These are phyloP conservation scores for Bipolaris oryzae DNA, from an alignment of 2,329 filamentous ascomycete species.

Conservation along the genomic window DNA sequence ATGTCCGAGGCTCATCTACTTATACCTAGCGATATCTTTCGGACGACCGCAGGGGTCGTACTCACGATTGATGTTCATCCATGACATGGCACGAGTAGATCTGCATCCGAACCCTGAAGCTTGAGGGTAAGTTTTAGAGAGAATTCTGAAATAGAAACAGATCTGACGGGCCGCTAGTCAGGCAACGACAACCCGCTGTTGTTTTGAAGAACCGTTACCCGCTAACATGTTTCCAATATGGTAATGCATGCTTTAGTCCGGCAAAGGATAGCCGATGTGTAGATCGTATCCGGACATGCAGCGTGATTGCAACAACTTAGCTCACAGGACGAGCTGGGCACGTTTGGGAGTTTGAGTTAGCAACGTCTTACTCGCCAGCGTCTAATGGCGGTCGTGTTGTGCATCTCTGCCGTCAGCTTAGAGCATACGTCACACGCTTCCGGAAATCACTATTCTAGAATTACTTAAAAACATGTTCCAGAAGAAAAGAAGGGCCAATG, in stretches of 20 bases:
- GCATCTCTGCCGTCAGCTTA: background rate
- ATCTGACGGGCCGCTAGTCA: conserved; percentile 22
- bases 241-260: conserved; percentile 21
- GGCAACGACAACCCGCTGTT: conserved; percentile 23
- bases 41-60: conserved; percentile 22
- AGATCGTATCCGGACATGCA: conserved; percentile 14
- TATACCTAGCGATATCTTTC: conserved; percentile 27
- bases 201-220: conserved; percentile 21
- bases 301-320: background rate
- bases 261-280: conserved; percentile 20
- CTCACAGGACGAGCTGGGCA: background rate
- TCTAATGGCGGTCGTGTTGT: conserved; percentile 1
- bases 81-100: conserved; percentile 13
- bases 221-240: conserved; percentile 18
- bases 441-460: background rate
- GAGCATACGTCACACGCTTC: background rate
- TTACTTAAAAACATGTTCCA: background rate
- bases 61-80: conserved; percentile 10
- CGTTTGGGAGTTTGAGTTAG: background rate
- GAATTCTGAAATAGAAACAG: conserved; percentile 17
- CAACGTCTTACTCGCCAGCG: background rate
- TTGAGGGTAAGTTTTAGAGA: conserved; percentile 13
- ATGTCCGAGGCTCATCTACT: conserved; percentile 16
- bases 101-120: conserved; percentile 14
- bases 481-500: background rate